phyloP scores from a whole-genome alignment of 2,329 filamentous ascomycete genomes.

The Sporothrix globosa region DNA sequence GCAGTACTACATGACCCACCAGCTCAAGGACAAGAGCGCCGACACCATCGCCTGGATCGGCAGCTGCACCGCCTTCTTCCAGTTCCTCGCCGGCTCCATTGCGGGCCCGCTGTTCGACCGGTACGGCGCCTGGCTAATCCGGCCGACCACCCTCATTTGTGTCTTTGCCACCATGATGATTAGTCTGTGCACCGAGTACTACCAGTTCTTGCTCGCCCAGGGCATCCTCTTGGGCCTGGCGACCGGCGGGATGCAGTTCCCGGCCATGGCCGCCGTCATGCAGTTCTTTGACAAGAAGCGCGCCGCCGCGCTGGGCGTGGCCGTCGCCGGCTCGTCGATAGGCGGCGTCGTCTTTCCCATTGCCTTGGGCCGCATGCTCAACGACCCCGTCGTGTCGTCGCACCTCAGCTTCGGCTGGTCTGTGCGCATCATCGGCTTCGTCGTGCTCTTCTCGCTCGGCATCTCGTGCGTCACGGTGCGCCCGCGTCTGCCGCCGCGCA shows the following conservation, averaged over 20 bases:
- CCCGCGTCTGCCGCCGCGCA: constrained; percentile 51
- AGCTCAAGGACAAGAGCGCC: constrained; percentile 41
- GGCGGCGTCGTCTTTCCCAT: constrained; percentile 55
- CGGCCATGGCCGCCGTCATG: constrained; percentile 45
- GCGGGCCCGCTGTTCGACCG: constrained; percentile 46
- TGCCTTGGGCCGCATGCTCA: constrained; percentile 59
- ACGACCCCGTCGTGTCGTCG: constrained; percentile 41
- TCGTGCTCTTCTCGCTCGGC: constrained; percentile 45
- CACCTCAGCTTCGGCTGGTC: constrained; percentile 38
- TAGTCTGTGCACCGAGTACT: constrained; percentile 46
- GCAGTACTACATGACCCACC: constrained; percentile 44
- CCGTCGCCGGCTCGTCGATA: constrained; percentile 46
- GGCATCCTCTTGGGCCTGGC: constrained; percentile 45
- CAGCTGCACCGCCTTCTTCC: constrained; percentile 42
- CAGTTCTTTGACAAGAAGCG: constrained; percentile 48
- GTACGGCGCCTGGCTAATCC: constrained; percentile 49
- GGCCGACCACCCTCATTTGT: constrained; percentile 57
- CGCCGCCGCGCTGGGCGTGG: constrained; percentile 46
- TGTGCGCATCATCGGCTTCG: constrained; percentile 51
- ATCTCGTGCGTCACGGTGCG: constrained; percentile 48
- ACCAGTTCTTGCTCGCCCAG: constrained; percentile 49
- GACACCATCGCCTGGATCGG: constrained; percentile 49
- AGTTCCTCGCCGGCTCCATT: constrained; percentile 40
- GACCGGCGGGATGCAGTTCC: constrained; percentile 45
- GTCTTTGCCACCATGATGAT: constrained; percentile 49